phyloP scores from a whole-genome alignment of 176 grass and related monocot species.

The Oryza glumipatula region DNA sequence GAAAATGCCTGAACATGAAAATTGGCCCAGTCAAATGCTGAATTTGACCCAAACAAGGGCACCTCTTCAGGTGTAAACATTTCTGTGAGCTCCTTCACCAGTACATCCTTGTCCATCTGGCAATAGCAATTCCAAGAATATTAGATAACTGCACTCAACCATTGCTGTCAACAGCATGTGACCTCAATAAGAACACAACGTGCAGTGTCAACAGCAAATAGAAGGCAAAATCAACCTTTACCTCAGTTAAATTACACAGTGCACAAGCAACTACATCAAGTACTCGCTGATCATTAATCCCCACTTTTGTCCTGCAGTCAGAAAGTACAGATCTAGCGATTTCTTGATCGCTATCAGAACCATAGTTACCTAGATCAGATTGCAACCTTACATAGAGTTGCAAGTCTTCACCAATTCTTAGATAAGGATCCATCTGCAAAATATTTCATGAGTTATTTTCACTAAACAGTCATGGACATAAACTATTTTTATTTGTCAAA shows the following conservation, averaged over 20 bases:
- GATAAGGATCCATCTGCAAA: slow-evolving; percentile 85
- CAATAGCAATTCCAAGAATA: slow-evolving; percentile 39
- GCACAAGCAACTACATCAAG: slow-evolving; percentile 64
- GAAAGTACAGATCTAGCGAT: slow-evolving; percentile 65
- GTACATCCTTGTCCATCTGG: slow-evolving; percentile 67
- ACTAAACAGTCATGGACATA: slow-evolving; percentile 16
- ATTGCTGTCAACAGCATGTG: slow-evolving; percentile 31
- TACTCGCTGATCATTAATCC: slow-evolving; percentile 55
- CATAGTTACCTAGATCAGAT: slow-evolving; percentile 75
- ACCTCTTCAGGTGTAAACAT: slow-evolving; percentile 86
- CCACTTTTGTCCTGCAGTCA: slow-evolving; percentile 57
- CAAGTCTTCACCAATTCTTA: slow-evolving; percentile 88
- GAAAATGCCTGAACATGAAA: slow-evolving; percentile 61
- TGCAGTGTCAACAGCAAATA: slow-evolving; percentile 32
- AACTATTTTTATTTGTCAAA: slow-evolving; percentile 22
- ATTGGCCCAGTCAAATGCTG: slow-evolving; percentile 78
- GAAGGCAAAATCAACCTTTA: slow-evolving; percentile 22
- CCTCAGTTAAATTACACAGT: slow-evolving; percentile 67
- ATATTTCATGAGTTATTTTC: slow-evolving; percentile 31
- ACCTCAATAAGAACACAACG: slow-evolving; percentile 19
- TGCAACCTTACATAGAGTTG: slow-evolving; percentile 86
- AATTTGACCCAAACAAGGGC: slow-evolving; percentile 79
- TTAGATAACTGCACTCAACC: background rate
- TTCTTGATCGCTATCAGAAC: slow-evolving; percentile 76
- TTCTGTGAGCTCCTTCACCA: slow-evolving; percentile 63